These are phyloP conservation scores for Aspergillus latus DNA, from an alignment of 2,329 filamentous ascomycete species.

Conservation along the genomic window DNA sequence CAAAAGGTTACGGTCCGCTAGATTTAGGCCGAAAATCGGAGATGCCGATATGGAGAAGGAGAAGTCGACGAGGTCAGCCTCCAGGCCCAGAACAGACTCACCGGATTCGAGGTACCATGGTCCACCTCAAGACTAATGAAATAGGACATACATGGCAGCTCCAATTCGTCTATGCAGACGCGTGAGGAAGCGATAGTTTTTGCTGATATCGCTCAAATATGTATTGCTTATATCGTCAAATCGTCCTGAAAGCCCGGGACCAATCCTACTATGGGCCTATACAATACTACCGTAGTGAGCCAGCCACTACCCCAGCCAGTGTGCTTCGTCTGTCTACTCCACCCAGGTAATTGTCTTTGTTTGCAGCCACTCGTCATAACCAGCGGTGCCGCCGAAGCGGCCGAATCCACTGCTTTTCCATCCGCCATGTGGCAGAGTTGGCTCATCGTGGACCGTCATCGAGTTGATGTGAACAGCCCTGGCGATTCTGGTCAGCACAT, in stretches of 20 bases:
- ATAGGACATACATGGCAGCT: not conserved
- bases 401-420: slow-evolving; percentile 65
- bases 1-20: not conserved
- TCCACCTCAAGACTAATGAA: slow-evolving; percentile 2
- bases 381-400: slow-evolving; percentile 56
- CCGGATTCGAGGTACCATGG: not conserved
- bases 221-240: not conserved
- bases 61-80: not conserved
- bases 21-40: not conserved
- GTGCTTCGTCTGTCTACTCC: slow-evolving; percentile 8
- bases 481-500: slow-evolving; percentile 2
- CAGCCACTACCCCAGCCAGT: not conserved
- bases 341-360: slow-evolving; percentile 64
- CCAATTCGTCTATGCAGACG: not conserved
- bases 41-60: not conserved
- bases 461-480: slow-evolving; percentile 67
- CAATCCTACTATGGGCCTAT: not conserved
- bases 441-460: slow-evolving; percentile 66
- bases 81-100: not conserved
- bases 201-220: not conserved
- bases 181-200: not conserved
- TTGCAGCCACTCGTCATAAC: slow-evolving; percentile 62
- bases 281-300: not conserved
- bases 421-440: slow-evolving; percentile 64
- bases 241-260: not conserved